Conservation (phyloP, 305 asterid species). For the Nicotiana rustica region DNA sequence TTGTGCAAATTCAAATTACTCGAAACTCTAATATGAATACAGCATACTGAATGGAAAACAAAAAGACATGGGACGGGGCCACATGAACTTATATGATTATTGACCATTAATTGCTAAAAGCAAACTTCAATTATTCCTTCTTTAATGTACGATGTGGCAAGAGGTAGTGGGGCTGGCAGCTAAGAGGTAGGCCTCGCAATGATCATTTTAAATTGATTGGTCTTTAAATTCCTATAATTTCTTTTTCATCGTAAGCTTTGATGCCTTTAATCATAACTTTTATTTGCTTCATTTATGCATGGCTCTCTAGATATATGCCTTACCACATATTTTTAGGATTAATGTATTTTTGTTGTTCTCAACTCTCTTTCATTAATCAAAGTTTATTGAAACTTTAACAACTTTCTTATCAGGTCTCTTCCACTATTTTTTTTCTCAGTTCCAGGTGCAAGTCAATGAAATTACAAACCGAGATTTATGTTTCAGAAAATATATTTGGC, state of each 20-base stretch:
- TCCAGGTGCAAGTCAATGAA: too few relatives aligned
- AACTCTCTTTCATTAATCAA: too few relatives aligned
- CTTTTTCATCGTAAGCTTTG: not conserved
- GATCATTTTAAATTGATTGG: not conserved
- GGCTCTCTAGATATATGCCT: not conserved
- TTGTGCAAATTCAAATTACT: too few relatives aligned
- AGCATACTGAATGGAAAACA: fast-evolving
- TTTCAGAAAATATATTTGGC: too few relatives aligned
- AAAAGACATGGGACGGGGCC: not conserved
- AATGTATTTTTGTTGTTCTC: too few relatives aligned
- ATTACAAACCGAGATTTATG: too few relatives aligned
- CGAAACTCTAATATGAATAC: fast-evolving
- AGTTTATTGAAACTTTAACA: too few relatives aligned
- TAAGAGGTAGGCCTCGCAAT: not conserved
- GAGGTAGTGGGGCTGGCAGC: not conserved
- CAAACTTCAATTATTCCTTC: not conserved
- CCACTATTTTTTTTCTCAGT: too few relatives aligned
- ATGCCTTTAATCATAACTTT: not conserved
- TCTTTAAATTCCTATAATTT: not conserved
- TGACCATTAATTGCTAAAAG: not conserved
- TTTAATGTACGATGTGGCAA: conserved; percentile 15
- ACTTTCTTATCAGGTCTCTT: too few relatives aligned
- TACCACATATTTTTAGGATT: too few relatives aligned
- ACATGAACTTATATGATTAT: conserved; percentile 9
- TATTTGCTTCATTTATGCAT: conserved; percentile 6